Percentiles rank a stretch among this genome's conserved stretches.
Evolutionary conservation across 1,139 yeast species (phyloP).

Genomic region (Geotrichum reessii): DNA sequence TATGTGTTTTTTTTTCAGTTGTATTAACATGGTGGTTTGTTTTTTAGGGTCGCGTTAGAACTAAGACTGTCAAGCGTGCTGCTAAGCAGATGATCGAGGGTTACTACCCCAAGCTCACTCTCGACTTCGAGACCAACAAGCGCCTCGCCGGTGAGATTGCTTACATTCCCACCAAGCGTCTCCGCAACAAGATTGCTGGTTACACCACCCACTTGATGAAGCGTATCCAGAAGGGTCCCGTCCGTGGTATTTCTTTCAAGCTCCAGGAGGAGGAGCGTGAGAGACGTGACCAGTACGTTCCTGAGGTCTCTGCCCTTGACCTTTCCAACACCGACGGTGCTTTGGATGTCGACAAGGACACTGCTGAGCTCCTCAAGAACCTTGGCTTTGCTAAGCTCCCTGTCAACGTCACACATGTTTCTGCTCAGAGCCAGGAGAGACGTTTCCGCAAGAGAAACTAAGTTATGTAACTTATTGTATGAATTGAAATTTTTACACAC

Average conservation of each 20-base stretch:
- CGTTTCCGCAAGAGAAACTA: conserved; percentile 93
- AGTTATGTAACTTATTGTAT: neutral
- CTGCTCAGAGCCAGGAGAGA: conserved; percentile 89
- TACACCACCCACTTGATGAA: conserved; percentile 99
- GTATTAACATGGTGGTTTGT: neutral
- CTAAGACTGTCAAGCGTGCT: conserved; percentile 99
- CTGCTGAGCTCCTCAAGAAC: conserved; percentile 92
- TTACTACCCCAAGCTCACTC: conserved; percentile 99
- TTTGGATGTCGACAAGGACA: conserved; percentile 96
- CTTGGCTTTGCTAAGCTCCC: conserved; percentile 92
- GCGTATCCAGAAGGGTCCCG: conserved; percentile 99
- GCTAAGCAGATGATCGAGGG: conserved; percentile 99
- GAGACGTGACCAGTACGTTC: conserved; percentile 99
- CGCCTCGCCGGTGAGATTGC: conserved; percentile 98
- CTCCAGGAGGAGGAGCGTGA: conserved; percentile 99
- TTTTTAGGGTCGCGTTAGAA: conserved; percentile 39
- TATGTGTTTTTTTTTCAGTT: neutral
- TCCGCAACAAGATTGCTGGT: conserved; percentile 99
- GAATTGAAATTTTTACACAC: neutral
- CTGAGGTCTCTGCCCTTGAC: conserved; percentile 99
- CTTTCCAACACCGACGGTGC: conserved; percentile 91
- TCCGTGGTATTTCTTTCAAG: conserved; percentile 99
- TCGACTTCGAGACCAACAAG: conserved; percentile 99
- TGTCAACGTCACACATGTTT: conserved; percentile 82
- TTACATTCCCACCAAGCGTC: conserved; percentile 98